Evolutionary conservation across 108 stramenopile genomes (phyloP).

Genomic region (Pelagomonas calceolata): DNA sequence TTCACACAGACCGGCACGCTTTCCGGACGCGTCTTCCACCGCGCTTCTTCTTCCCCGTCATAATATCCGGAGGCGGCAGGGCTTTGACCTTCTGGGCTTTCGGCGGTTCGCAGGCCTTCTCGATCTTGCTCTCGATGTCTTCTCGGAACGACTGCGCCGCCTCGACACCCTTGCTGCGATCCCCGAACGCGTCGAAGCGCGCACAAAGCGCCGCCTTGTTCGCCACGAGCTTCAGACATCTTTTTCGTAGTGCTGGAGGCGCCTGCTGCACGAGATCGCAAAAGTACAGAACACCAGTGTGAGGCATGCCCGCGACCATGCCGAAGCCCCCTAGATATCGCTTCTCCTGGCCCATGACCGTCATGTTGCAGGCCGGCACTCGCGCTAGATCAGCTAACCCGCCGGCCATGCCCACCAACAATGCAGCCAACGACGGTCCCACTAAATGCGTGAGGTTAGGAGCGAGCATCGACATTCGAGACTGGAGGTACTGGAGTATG

Average conservation of each 20-base stretch:
- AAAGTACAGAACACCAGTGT: constrained; percentile 67
- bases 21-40: constrained; percentile 81
- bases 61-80: constrained; percentile 49
- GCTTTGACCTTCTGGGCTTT: constrained; percentile 77
- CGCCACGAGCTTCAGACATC: constrained; percentile 73
- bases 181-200: constrained; percentile 57
- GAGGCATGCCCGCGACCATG: constrained; percentile 9
- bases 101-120: constrained; percentile 83
- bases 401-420: constrained; percentile 75
- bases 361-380: constrained; percentile 72
- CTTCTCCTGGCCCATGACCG: constrained; percentile 50
- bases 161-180: constrained; percentile 38
- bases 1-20: too few species aligned
- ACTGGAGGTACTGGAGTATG: constrained; percentile 10
- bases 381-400: constrained; percentile 69
- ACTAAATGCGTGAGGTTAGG: constrained; percentile 60
- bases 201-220: constrained; percentile 64
- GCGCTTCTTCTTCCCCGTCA: constrained; percentile 72
- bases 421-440: constrained; percentile 67
- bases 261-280: constrained; percentile 59
- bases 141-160: constrained; percentile 46
- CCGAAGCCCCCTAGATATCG: constrained; percentile 25
- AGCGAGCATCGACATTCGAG: constrained; percentile 25
- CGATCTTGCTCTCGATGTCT: constrained; percentile 63
- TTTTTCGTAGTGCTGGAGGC: constrained; percentile 59